Evolutionary conservation across 179 eudicot species (phyloP), one percentile per base, ranked within the genome.

Genomic region (Corrigiola litoralis): DNA sequence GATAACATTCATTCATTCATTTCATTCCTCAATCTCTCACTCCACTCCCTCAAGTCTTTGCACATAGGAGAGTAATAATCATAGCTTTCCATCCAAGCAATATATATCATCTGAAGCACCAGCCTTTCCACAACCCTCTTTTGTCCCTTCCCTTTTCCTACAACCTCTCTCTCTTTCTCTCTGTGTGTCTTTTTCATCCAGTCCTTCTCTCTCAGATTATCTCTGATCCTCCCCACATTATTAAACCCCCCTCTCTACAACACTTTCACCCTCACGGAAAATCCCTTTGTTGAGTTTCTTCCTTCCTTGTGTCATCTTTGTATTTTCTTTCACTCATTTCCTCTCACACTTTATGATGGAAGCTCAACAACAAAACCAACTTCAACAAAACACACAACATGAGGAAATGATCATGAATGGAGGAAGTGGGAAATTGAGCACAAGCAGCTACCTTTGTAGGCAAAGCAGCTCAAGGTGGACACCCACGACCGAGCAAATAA

Each of bases 401-500:
- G 72, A 72, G 10, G 49, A 56, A 17, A 46, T 47, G n/a, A 51
- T 5, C 6, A 13, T 34, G 4, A 65, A 60, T 25, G 60, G 53
- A 14, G 47, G 61, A n/a, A n/a, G n/a, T 9, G 76, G 38, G 6
- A 79, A 61, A 55, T 53, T 54, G 58, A 65, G 38, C 34, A 49
- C 58, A 11, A 71, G 66, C 58, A 75, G 58, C 48, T 83, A 65
- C 60, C 64, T 80, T 47, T 81, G 91, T 72, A 80, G 96, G 68
- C 87, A 85, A 60, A 87, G 80, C 49, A 85, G 94, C 65, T 80
- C 85, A 9, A 72, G 99, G 63, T 94, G 99, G 99, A 83, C 94
- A 12, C 99, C 99, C 0, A 94, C 97, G 6, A 90, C 76, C 10
- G 99, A 94, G 38, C 99, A 94, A 74, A 94, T 94, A 18, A 84